Conservation (phyloP, 2,329 filamentous ascomycete species). For the Xylariaceae sp. region DNA sequence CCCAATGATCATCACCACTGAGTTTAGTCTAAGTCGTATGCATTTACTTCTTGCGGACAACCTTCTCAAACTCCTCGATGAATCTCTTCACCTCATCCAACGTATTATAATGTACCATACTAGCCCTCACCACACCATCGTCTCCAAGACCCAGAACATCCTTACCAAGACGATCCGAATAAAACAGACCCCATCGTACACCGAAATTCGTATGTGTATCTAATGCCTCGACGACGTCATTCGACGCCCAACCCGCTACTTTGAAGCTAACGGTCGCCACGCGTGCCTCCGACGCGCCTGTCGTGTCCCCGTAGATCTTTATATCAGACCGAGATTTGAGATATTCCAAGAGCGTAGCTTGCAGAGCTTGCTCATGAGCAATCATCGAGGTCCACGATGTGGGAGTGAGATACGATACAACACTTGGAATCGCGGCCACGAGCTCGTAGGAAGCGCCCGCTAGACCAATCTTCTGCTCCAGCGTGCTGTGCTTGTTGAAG, state of each 20-base stretch:
- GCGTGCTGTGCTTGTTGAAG: constrained; percentile 52
- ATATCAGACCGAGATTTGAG: constrained; percentile 49
- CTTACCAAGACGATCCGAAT: constrained; percentile 58
- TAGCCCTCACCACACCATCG: constrained; percentile 66
- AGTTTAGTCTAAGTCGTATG: too few relatives aligned
- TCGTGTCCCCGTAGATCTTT: constrained; percentile 56
- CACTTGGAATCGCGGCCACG: constrained; percentile 54
- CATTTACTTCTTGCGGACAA: constrained; percentile 31
- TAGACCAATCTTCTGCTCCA: constrained; percentile 54
- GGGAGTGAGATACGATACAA: constrained; percentile 59
- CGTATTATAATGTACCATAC: constrained; percentile 72
- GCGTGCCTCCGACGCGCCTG: constrained; percentile 43
- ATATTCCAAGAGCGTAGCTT: constrained; percentile 56
- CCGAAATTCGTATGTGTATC: constrained; percentile 57
- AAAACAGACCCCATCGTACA: constrained; percentile 66
- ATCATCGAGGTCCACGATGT: constrained; percentile 49
- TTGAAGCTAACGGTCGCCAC: constrained; percentile 66
- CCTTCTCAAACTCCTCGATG: constrained; percentile 48
- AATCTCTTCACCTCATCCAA: constrained; percentile 55
- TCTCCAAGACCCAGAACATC: constrained; percentile 55
- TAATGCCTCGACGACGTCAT: constrained; percentile 57
- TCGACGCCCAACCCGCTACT: constrained; percentile 53
- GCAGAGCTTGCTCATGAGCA: constrained; percentile 57
- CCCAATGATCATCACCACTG: too few relatives aligned
- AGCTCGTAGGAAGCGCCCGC: constrained; percentile 70